Evolutionary conservation across 2,329 filamentous ascomycete species (phyloP).

Genomic region (Ophiocordyceps camponoti-saundersi): DNA sequence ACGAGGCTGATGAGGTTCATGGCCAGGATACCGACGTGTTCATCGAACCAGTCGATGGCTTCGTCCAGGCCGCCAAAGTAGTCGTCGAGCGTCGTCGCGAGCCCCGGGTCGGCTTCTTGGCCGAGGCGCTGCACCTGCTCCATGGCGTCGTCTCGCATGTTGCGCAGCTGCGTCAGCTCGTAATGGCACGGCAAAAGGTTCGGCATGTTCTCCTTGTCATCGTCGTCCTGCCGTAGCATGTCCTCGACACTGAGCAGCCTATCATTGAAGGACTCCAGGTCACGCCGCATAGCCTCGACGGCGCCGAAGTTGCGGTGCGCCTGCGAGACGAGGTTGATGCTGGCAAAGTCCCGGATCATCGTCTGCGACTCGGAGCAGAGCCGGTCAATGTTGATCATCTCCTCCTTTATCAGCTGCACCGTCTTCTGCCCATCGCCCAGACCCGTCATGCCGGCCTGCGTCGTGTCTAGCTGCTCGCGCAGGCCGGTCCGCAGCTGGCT

Average conservation of each 20-base stretch:
- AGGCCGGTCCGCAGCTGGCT: constrained; percentile 76
- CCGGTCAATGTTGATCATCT: constrained; percentile 97
- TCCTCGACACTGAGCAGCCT: constrained; percentile 59
- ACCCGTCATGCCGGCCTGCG: constrained; percentile 80
- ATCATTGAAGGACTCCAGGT: constrained; percentile 74
- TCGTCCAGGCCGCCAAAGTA: constrained; percentile 79
- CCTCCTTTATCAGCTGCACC: constrained; percentile 85
- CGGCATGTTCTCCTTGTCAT: constrained; percentile 75
- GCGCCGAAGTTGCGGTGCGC: constrained; percentile 93
- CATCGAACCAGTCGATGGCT: constrained; percentile 87
- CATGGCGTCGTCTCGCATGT: constrained; percentile 92
- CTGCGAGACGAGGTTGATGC: constrained; percentile 81
- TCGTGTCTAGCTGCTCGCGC: constrained; percentile 84
- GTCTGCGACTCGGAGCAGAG: constrained; percentile 93
- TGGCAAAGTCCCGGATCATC: constrained; percentile 92
- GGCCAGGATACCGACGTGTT: constrained; percentile 77
- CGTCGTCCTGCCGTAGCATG: constrained; percentile 69
- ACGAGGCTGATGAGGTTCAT: constrained; percentile 82
- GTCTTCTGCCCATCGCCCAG: constrained; percentile 82
- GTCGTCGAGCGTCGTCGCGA: constrained; percentile 72
- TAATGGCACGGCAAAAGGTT: constrained; percentile 83
- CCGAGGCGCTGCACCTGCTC: constrained; percentile 76
- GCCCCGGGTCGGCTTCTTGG: constrained; percentile 35
- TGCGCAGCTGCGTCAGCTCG: constrained; percentile 76
- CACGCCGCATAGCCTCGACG: constrained; percentile 81